Conservation (phyloP, 495 filamentous ascomycete species). For the Evansstolkia leycettana region DNA sequence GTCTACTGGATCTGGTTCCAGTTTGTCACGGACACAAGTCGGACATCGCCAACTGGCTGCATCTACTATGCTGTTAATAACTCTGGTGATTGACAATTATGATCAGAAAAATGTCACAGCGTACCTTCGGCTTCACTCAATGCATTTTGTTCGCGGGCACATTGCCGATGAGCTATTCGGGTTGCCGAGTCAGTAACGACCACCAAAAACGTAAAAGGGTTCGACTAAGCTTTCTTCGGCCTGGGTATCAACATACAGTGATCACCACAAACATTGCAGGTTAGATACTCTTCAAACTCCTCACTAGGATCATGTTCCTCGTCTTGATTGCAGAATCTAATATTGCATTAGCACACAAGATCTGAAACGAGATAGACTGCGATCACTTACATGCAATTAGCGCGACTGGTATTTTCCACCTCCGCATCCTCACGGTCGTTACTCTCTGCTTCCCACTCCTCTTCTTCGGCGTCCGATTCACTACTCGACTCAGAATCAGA, state of each 20-base stretch:
- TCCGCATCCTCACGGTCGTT: constrained; percentile 54
- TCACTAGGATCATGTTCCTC: constrained; percentile 79
- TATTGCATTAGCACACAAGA: constrained; percentile 8
- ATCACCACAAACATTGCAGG: constrained; percentile 72
- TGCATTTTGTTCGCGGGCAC: constrained; percentile 68
- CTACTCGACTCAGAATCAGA: constrained; percentile 42
- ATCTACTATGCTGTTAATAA: constrained; percentile 11
- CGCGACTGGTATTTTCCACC: constrained; percentile 46
- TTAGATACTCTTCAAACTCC: constrained; percentile 77
- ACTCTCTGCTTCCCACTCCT: constrained; percentile 53
- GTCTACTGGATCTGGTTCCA: constrained; percentile 34
- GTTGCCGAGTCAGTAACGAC: constrained; percentile 22
- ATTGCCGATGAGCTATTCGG: constrained; percentile 72
- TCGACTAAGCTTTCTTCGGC: constrained; percentile 13
- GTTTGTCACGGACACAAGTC: constrained; percentile 56
- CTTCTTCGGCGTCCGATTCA: constrained; percentile 56
- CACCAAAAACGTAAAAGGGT: constrained; percentile 14
- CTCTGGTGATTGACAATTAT: constrained; percentile 7
- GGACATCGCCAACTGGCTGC: constrained; percentile 67
- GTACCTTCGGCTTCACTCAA: constrained; percentile 58
- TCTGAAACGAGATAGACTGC: constrained; percentile 1
- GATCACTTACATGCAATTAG: constrained; percentile 55
- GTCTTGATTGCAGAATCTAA: constrained; percentile 64
- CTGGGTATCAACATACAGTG: constrained; percentile 58
- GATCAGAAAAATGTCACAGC: no score